These are phyloP conservation scores for Cymodocea nodosa DNA, from an alignment of 116 monocot species.

Conservation along the genomic window DNA sequence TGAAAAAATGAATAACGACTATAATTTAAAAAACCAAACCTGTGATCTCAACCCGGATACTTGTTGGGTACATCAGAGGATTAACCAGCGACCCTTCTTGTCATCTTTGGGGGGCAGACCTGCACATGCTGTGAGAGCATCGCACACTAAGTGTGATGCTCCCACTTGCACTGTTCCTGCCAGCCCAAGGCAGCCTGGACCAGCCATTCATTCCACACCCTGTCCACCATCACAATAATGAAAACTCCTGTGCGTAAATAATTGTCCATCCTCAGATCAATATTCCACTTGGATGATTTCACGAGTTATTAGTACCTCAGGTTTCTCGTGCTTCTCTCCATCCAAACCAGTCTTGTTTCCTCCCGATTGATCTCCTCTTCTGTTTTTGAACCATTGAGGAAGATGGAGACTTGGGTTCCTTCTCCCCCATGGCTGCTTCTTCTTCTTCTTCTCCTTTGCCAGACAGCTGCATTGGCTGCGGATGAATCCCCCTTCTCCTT, in stretches of 20 bases:
- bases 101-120: neutral
- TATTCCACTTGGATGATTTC: neutral
- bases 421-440: constrained; percentile 2
- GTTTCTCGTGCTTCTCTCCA: neutral
- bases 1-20: no score
- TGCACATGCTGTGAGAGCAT: neutral
- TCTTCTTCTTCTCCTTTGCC: neutral
- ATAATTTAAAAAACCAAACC: no score
- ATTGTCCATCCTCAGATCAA: neutral
- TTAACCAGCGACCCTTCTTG: neutral
- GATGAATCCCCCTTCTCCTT: constrained; percentile 20
- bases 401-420: neutral
- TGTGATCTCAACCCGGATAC: no score
- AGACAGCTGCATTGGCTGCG: neutral
- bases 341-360: neutral
- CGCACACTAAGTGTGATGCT: neutral
- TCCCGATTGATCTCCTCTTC: neutral
- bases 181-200: constrained; percentile 10
- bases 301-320: neutral
- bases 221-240: neutral
- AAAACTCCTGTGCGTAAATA: neutral
- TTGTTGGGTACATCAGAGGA: no score
- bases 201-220: neutral
- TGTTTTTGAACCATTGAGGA: neutral
- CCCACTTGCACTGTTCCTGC: constrained; percentile 7